Evolutionary conservation across 257 asterid genomes (phyloP).

Genomic region (Agastache rugosa): DNA sequence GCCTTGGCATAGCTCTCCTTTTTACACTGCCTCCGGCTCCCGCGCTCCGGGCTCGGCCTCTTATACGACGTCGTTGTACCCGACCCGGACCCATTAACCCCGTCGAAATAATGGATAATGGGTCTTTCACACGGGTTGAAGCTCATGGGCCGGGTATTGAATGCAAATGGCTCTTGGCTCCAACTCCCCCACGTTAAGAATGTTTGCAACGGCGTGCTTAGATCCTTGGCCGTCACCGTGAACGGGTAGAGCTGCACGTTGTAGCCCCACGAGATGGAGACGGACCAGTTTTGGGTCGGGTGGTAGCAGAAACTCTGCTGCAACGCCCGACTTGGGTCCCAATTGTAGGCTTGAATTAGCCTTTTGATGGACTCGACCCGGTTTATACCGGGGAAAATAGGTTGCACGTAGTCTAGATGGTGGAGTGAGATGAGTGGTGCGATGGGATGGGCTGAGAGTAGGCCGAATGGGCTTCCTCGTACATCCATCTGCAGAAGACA

Average conservation of each 20-base stretch:
- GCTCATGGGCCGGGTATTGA: conserved; percentile 56
- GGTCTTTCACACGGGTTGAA: conserved; percentile 66
- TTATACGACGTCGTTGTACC: conserved; percentile 53
- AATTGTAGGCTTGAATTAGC: conserved; percentile 50
- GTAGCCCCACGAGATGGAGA: conserved; percentile 83
- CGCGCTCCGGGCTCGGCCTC: conserved; percentile 27
- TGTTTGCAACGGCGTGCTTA: conserved; percentile 71
- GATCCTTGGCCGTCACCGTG: conserved; percentile 45
- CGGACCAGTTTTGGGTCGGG: conserved; percentile 59
- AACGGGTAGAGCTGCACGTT: conserved; percentile 63
- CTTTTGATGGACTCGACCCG: conserved; percentile 59
- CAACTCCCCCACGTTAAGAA: conserved; percentile 72
- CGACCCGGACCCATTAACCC: conserved; percentile 36
- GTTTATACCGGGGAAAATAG: conserved; percentile 51
- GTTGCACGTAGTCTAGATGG: conserved; percentile 71
- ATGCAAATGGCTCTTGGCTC: conserved; percentile 63
- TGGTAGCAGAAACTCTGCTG: conserved; percentile 79
- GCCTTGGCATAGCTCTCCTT: conserved; percentile 42
- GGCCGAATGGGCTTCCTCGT: conserved; percentile 69
- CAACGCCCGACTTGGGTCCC: conserved; percentile 63
- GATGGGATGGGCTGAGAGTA: conserved; percentile 82
- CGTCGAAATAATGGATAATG: conserved; percentile 47
- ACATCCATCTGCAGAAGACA: conserved; percentile 57
- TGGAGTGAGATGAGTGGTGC: conserved; percentile 81
- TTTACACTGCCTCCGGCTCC: conserved; percentile 39